Evolutionary conservation across 1,284 basidiomycete species (phyloP).

Genomic region (Porodaedalea pini): DNA sequence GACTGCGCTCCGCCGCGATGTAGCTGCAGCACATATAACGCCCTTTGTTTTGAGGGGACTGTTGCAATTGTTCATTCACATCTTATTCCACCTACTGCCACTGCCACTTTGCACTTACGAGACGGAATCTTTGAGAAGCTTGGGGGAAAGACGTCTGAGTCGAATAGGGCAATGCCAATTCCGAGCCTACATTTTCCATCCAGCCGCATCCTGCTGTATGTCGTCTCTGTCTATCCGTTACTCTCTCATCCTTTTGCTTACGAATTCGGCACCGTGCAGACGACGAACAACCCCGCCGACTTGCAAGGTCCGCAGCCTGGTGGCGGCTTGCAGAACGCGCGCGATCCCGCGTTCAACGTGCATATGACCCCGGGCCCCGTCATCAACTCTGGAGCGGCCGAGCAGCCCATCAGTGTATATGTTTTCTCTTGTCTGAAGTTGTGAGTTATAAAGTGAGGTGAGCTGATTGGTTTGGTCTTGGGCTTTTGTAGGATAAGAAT

Average conservation of each 20-base stretch:
- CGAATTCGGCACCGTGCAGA: not conserved
- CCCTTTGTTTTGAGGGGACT: too few relatives aligned
- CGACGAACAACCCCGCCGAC: slow-evolving; percentile 19
- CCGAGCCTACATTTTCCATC: slow-evolving; percentile 17
- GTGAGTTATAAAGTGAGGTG: too few relatives aligned
- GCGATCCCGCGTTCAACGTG: slow-evolving; percentile 6
- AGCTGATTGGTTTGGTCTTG: not conserved
- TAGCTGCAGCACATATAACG: not conserved
- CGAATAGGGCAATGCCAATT: not conserved
- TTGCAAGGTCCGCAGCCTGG: slow-evolving; percentile 7
- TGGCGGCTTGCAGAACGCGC: not conserved
- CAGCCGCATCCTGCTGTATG: slow-evolving; percentile 20
- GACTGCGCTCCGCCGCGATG: not conserved
- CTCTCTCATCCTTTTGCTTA: not conserved
- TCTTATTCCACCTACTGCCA: not conserved
- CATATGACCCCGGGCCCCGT: too few relatives aligned
- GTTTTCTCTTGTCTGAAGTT: too few relatives aligned
- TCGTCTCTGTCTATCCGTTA: not conserved
- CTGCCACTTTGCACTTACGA: not conserved
- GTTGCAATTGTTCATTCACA: too few relatives aligned
- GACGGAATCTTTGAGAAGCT: slow-evolving; percentile 25
- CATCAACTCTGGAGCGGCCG: too few relatives aligned
- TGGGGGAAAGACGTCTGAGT: slow-evolving; percentile 22
- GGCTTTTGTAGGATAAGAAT: slow-evolving; percentile 23
- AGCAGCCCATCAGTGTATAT: too few relatives aligned